Percentiles rank a stretch among this genome's conserved stretches.
These are phyloP conservation scores for Flaveria floridana DNA, from an alignment of 140 eudicot species.

Conservation along the genomic window DNA sequence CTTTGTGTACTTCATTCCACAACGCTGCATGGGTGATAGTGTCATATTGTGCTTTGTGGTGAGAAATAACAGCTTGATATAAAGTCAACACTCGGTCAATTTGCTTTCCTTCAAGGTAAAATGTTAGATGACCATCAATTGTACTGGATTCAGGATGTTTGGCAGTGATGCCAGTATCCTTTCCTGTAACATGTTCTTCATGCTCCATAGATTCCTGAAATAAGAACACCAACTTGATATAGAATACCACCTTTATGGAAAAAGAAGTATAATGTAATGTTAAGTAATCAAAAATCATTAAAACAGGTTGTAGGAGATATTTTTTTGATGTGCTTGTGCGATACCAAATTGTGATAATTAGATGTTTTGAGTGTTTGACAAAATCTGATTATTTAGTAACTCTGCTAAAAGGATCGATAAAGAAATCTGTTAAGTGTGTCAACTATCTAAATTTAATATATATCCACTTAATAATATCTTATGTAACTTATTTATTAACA, in stretches of 20 bases:
- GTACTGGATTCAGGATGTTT: conserved; percentile 33
- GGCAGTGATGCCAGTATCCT: conserved; percentile 28
- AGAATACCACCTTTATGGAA: conserved; percentile 14
- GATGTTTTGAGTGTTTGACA: background rate
- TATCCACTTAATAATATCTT: background rate
- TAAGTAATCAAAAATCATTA: background rate
- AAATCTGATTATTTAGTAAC: background rate
- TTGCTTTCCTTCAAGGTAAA: conserved; percentile 62
- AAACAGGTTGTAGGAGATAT: background rate
- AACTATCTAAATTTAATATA: conserved; percentile 1
- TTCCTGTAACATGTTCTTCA: conserved; percentile 35
- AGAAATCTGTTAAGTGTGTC: background rate
- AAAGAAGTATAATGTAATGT: conserved; percentile 5
- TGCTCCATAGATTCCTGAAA: conserved; percentile 54
- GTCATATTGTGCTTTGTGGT: conserved; percentile 49
- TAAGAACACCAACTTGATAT: conserved; percentile 19
- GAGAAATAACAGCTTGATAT: conserved; percentile 69
- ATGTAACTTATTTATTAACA: background rate
- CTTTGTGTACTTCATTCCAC: conserved; percentile 62
- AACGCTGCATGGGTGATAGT: conserved; percentile 34
- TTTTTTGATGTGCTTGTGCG: background rate
- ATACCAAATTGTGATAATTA: background rate
- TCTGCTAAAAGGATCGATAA: background rate
- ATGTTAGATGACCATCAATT: conserved; percentile 44
- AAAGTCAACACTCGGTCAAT: conserved; percentile 49